phyloP scores from a whole-genome alignment of 805 yeast genomes.

The Yamadazyma ubonensis region DNA sequence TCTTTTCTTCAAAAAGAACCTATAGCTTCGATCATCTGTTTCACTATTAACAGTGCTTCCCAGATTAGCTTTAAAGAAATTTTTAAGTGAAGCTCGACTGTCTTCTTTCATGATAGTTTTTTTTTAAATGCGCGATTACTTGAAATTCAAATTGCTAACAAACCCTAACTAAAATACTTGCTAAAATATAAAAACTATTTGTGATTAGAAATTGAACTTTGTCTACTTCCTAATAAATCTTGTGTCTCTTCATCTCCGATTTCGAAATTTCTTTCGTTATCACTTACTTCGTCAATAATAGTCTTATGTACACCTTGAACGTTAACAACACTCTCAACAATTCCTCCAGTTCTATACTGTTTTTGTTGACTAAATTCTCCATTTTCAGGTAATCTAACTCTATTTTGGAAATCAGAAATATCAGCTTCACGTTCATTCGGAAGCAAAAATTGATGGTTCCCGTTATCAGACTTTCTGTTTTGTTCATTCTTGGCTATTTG shows the following conservation, averaged over 20 bases:
- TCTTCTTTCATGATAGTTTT: constrained; percentile 8
- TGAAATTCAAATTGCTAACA: not conserved
- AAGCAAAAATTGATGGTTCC: constrained; percentile 20
- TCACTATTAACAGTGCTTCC: constrained; percentile 5
- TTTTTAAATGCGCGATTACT: not conserved
- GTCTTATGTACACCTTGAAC: constrained; percentile 84
- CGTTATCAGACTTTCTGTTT: constrained; percentile 17
- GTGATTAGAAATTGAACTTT: not conserved
- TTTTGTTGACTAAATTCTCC: constrained; percentile 35
- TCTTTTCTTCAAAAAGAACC: constrained; percentile 15
- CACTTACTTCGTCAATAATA: constrained; percentile 67
- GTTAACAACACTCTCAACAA: constrained; percentile 78
- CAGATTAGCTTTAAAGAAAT: constrained; percentile 12
- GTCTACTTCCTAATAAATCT: constrained; percentile 4
- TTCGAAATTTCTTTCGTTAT: constrained; percentile 33
- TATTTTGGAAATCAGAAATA: constrained; percentile 21
- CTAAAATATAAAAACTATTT: not conserved
- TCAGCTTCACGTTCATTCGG: constrained; percentile 27
- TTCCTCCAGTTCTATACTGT: constrained; percentile 55
- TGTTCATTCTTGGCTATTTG: not conserved
- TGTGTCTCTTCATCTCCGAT: constrained; percentile 7
- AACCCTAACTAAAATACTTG: not conserved
- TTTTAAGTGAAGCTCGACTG: constrained; percentile 11
- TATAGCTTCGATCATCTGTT: constrained; percentile 8
- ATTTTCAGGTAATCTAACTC: constrained; percentile 13